phyloP scores from a whole-genome alignment of 352 stramenopile genomes.

The Phytopythium cucurbitacearum region DNA sequence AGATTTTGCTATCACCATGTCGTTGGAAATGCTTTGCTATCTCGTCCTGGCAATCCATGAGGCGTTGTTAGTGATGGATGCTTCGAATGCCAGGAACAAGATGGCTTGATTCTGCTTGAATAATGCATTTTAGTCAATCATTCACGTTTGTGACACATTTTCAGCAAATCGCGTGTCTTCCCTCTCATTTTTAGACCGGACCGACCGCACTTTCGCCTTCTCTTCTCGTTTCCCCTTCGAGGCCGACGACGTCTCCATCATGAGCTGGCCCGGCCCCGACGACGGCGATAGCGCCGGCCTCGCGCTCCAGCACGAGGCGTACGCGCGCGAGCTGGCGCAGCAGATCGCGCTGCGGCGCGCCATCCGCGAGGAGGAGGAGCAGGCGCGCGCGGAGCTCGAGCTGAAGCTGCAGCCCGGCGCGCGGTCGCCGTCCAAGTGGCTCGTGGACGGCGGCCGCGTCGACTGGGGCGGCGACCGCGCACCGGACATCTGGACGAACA shows the following conservation, averaged over 20 bases:
- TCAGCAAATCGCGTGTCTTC: slow-evolving; percentile 36
- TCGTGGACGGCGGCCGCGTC: slow-evolving; percentile 52
- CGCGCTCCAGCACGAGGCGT: slow-evolving; percentile 50
- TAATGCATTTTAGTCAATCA: slow-evolving; percentile 8
- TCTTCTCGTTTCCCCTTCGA: not conserved
- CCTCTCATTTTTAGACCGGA: slow-evolving; percentile 17
- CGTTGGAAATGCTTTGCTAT: too few relatives aligned
- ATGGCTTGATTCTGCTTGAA: not conserved
- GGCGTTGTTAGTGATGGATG: too few relatives aligned
- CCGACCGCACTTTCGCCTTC: not conserved
- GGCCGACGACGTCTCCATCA: slow-evolving; percentile 4
- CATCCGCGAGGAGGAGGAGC: slow-evolving; percentile 42
- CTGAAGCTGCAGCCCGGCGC: slow-evolving; percentile 43
- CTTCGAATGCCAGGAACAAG: too few relatives aligned
- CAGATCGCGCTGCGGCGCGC: slow-evolving; percentile 62
- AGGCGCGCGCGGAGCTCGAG: slow-evolving; percentile 52
- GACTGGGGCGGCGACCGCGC: slow-evolving; percentile 4
- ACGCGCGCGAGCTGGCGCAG: slow-evolving; percentile 61
- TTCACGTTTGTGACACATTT: slow-evolving; percentile 1
- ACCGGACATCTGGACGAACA: not conserved
- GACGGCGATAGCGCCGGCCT: slow-evolving; percentile 27
- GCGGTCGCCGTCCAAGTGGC: slow-evolving; percentile 64
- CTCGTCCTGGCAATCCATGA: too few relatives aligned
- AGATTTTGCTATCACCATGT: too few relatives aligned
- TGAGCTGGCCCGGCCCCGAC: slow-evolving; percentile 41